A percentile compares a stretch with the other conserved stretches of the same genome.
phyloP scores from a whole-genome alignment of 2,329 filamentous ascomycete species.

The Hypoxylon rubiginosum region DNA sequence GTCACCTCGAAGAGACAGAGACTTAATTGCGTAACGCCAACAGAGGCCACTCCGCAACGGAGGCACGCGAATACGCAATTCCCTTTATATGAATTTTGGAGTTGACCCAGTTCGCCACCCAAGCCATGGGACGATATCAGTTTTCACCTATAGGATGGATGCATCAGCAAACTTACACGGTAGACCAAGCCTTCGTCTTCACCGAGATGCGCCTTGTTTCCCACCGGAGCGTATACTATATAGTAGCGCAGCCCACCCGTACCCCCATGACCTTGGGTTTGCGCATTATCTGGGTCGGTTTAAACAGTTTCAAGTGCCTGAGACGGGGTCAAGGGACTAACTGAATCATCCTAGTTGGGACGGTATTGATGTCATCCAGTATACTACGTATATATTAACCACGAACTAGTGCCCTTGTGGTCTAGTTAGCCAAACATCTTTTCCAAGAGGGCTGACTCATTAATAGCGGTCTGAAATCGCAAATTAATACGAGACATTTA shows the following conservation, averaged over 20 bases:
- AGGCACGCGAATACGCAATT: background rate
- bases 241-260: background rate
- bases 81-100: background rate
- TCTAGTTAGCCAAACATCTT: slow-evolving; percentile 4
- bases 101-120: slow-evolving; percentile 7
- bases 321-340: slow-evolving; percentile 1
- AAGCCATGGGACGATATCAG: slow-evolving; percentile 1
- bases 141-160: slow-evolving; percentile 5
- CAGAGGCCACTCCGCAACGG: background rate
- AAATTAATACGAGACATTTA: background rate
- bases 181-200: background rate
- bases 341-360: slow-evolving; percentile 7
- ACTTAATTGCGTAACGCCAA: background rate
- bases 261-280: background rate
- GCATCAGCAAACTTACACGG: background rate
- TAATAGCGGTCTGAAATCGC: background rate
- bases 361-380: slow-evolving; percentile 21
- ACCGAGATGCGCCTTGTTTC: slow-evolving; percentile 2
- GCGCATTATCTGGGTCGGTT: background rate
- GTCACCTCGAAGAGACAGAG: background rate
- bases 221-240: background rate
- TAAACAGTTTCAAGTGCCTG: background rate
- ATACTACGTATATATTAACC: background rate
- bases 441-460: background rate
- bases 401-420: slow-evolving; percentile 10